Base-by-base conservation (phyloP, 169 alveolate species). In the Toxoplasma gondii region DNA sequence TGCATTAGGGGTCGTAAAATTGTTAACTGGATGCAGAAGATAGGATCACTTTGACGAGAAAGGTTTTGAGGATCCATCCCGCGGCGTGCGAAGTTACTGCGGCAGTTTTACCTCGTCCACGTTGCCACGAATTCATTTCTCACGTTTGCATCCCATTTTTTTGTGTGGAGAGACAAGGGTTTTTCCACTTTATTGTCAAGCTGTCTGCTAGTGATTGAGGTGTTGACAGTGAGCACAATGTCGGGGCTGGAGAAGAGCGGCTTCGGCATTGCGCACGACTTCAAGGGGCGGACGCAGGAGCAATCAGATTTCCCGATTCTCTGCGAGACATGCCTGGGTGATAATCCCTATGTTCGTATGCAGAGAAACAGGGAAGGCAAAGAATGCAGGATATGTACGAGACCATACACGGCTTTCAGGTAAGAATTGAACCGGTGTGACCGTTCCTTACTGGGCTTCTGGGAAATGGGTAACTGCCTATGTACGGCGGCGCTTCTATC, bases 281-380 rank as follows among this genome's bases (percentile, higher is more conserved):
- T 97, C 41, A 95, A 95, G 54, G 95, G 96, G 88, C 94, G 88
- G 74, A 95, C 94, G 91, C 84, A 95, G 91, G 99, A 99, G 96
- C 97, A 98, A 58, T 95, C 99, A 27, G 99, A 98, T 34, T 99
- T 99, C 96, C 99, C 99, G 0, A 98, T 98, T 31, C 96, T 99
- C 43, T 99, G 99, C 93, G 99, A 99, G 95, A 98, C 98, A 27
- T 99, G 99, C 94, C 97, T 99, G 49, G 99, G 99, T 22, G 99
- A 98, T 64, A 99, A 98, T 96, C 99, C 99, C 54, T 99, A 97
- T 93, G 98, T 99, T 19, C 96, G 99, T 95, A 98, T 99, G 99
- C 97, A 98, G 93, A 98, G 99, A 95, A 98, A 98, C 88, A 97
- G 97, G 78, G 98, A 97, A 96, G 99, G 99, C 86, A 97, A 97